Evolutionary conservation across 148 eudicot species (phyloP).

Genomic region (Selenicereus undatus): DNA sequence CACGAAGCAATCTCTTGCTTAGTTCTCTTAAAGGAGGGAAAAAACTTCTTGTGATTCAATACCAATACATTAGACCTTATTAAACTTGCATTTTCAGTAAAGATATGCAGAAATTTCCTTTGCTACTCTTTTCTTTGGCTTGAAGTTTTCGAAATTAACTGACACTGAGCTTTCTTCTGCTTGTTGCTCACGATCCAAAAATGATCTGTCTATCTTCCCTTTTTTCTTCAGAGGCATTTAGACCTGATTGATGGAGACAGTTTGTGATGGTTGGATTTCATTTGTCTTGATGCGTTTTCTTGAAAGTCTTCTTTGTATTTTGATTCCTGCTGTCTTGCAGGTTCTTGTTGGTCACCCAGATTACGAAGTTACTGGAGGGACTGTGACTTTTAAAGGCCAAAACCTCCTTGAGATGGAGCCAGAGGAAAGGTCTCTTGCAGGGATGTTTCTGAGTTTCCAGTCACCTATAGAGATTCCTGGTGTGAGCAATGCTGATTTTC

Average conservation of each 20-base stretch:
- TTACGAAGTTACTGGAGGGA: conserved; percentile 91
- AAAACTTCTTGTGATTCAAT: background rate
- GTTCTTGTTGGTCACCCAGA: conserved; percentile 98
- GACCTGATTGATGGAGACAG: background rate
- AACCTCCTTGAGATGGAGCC: conserved; percentile 93
- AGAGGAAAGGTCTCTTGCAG: conserved; percentile 91
- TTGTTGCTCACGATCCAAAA: background rate
- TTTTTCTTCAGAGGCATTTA: background rate
- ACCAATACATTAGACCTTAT: background rate
- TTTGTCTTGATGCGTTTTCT: background rate
- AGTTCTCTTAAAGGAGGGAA: background rate
- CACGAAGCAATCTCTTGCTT: background rate
- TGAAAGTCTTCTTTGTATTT: conserved; percentile 14
- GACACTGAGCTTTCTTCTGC: background rate
- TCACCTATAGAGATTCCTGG: conserved; percentile 98
- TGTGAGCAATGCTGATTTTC: conserved; percentile 88
- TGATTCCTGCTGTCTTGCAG: conserved; percentile 30
- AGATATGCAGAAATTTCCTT: background rate
- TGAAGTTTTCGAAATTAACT: background rate
- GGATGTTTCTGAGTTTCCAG: conserved; percentile 95
- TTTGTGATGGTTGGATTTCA: too few relatives aligned
- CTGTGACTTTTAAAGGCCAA: conserved; percentile 72
- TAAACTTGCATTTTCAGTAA: background rate
- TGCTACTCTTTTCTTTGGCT: background rate
- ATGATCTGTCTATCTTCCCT: background rate